phyloP scores from a whole-genome alignment of 176 grass and related monocot species.

The Canna indica region DNA sequence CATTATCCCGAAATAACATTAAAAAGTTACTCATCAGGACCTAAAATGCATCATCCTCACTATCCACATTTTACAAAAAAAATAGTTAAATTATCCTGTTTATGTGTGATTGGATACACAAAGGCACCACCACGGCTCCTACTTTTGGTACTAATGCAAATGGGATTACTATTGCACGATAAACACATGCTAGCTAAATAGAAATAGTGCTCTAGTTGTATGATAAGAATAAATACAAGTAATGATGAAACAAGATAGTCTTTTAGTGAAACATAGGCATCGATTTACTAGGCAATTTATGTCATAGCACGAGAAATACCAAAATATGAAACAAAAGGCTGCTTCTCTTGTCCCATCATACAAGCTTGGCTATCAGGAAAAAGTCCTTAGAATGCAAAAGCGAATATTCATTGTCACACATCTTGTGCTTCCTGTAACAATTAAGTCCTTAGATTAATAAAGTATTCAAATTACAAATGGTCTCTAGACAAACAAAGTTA shows the following conservation, averaged over 20 bases:
- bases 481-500: neutral
- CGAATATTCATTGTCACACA: conserved; percentile 50
- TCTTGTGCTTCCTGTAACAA: conserved; percentile 63
- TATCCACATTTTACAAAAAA: neutral
- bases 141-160: neutral
- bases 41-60: neutral
- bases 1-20: conserved; percentile 37
- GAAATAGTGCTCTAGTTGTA: neutral
- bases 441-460: neutral
- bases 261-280: neutral
- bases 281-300: no score
- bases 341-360: no score
- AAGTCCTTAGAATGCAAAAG: conserved; percentile 73
- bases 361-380: no score
- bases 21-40: neutral
- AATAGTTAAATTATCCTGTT: no score
- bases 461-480: neutral
- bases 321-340: no score
- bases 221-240: neutral
- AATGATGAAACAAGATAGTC: neutral
- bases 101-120: neutral
- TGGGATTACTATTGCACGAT: no score
- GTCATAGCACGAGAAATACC: no score
- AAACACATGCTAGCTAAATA: neutral
- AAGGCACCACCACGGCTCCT: neutral